phyloP scores from a whole-genome alignment of 805 yeast genomes.

The Yarrowia sp. region DNA sequence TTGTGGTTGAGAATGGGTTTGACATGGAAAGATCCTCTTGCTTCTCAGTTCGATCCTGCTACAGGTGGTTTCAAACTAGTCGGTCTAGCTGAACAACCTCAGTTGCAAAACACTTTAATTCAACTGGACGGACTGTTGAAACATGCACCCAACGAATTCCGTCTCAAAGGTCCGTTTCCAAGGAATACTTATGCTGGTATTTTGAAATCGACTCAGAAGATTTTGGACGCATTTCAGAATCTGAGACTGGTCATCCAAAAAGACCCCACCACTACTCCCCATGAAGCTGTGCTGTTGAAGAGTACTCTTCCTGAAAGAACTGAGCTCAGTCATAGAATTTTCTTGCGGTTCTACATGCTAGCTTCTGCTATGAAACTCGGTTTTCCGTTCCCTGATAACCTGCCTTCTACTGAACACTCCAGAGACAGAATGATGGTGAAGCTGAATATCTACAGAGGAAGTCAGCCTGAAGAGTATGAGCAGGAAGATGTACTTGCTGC shows the following conservation, averaged over 20 bases:
- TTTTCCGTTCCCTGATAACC: constrained; percentile 71
- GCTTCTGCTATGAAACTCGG: constrained; percentile 72
- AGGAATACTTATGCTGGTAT: constrained; percentile 49
- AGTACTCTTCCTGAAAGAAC: constrained; percentile 52
- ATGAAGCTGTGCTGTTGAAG: constrained; percentile 56
- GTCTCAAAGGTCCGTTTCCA: constrained; percentile 75
- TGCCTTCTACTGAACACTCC: constrained; percentile 75
- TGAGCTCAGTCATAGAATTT: constrained; percentile 70
- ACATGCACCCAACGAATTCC: constrained; percentile 72
- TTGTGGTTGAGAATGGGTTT: constrained; percentile 81
- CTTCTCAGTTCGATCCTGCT: constrained; percentile 23
- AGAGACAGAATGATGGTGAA: constrained; percentile 66
- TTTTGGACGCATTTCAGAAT: constrained; percentile 73
- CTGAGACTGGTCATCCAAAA: constrained; percentile 65
- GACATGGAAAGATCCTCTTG: constrained; percentile 73
- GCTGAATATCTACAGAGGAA: constrained; percentile 54
- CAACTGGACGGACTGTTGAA: constrained; percentile 60
- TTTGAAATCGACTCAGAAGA: constrained; percentile 56
- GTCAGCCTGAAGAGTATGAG: constrained; percentile 17
- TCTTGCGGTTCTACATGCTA: constrained; percentile 62
- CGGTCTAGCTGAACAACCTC: constrained; percentile 38
- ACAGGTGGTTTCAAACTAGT: constrained; percentile 28
- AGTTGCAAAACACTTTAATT: constrained; percentile 54
- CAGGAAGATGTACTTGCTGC: background rate
- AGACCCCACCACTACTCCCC: constrained; percentile 52